These are phyloP conservation scores for Populus hybrid DNA, from an alignment of 441 rosid genomes.

Conservation along the genomic window DNA sequence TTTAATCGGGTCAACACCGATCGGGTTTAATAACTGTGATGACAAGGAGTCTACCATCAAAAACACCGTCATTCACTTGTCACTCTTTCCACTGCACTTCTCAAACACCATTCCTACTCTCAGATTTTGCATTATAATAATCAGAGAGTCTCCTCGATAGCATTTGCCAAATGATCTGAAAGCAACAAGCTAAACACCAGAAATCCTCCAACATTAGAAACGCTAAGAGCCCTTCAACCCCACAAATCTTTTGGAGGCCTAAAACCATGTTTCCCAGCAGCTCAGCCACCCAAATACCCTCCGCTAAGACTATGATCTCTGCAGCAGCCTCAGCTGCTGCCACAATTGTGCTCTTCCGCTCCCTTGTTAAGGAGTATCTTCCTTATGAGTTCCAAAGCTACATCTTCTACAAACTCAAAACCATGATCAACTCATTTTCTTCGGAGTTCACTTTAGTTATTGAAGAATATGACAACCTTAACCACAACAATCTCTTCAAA, in stretches of 20 bases:
- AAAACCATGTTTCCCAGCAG: neutral
- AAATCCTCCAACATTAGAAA: too few species aligned
- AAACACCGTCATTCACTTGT: neutral
- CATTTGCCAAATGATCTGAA: neutral
- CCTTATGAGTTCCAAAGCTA: constrained; percentile 33
- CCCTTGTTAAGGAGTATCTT: constrained; percentile 24
- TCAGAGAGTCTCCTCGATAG: neutral
- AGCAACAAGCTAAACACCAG: too few species aligned
- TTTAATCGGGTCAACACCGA: too few species aligned
- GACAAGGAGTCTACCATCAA: too few species aligned
- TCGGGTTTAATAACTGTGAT: too few species aligned
- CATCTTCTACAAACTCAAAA: constrained; percentile 22
- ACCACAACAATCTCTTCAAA: constrained; percentile 32
- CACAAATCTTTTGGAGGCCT: too few species aligned
- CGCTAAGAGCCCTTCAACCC: too few species aligned
- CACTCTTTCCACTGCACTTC: neutral
- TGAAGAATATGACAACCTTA: constrained; percentile 38
- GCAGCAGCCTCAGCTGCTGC: constrained; percentile 39
- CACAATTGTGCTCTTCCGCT: constrained; percentile 33
- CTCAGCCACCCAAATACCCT: neutral
- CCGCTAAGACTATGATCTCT: constrained; percentile 21
- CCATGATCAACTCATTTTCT: constrained; percentile 25
- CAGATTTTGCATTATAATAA: neutral
- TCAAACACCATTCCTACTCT: neutral
- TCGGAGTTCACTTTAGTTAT: constrained; percentile 34